Evolutionary conservation across 331 rosid species (phyloP).

Genomic region (Quercus lobata): DNA sequence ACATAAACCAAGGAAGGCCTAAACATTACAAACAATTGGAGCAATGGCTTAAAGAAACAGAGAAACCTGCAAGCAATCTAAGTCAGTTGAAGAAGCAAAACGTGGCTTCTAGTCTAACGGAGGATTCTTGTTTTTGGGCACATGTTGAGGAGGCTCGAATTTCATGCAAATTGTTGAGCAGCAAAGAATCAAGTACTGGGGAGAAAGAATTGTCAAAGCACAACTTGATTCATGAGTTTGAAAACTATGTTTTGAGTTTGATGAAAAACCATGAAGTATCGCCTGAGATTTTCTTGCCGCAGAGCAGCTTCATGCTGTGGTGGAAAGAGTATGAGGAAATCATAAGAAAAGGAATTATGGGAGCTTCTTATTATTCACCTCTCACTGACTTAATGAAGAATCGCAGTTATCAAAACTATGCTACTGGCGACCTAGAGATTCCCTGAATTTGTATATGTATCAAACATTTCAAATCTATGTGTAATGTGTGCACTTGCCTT

Average conservation of each 20-base stretch:
- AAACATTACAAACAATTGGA: conserved; percentile 35
- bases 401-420: neutral
- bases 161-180: conserved; percentile 15
- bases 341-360: no score
- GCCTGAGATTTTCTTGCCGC: conserved; percentile 50
- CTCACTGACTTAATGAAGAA: no score
- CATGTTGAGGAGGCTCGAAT: conserved; percentile 53
- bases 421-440: neutral
- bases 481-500: neutral
- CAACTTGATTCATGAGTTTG: conserved; percentile 37
- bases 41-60: conserved; percentile 14
- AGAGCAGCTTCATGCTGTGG: conserved; percentile 44
- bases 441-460: neutral
- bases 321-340: no score
- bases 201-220: conserved; percentile 4
- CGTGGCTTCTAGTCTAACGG: conserved; percentile 33
- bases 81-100: neutral
- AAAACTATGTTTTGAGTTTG: conserved; percentile 30
- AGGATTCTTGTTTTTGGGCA: conserved; percentile 81
- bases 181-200: neutral
- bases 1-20: conserved; percentile 21
- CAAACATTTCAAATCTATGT: no score
- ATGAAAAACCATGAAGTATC: conserved; percentile 39
- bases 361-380: no score
- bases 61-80: fast-evolving